phyloP scores from a whole-genome alignment of 176 grass and related monocot genomes.

The Paspalum notatum region DNA sequence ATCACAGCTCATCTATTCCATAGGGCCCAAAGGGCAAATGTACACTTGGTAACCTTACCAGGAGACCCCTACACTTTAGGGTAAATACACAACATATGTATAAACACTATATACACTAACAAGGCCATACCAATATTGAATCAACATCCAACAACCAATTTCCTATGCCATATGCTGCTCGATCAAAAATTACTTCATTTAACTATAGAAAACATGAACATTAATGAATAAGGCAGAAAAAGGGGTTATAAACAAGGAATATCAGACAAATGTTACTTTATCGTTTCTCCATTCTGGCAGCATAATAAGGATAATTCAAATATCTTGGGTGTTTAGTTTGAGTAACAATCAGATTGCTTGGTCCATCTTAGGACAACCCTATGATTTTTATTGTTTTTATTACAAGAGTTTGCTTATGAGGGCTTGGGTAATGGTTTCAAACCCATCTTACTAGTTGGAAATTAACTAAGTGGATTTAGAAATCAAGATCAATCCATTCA shows the following conservation, averaged over 20 bases:
- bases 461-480: background rate
- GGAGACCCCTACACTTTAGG: no score
- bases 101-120: no score
- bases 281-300: conserved; percentile 1
- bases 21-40: no score
- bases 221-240: background rate
- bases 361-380: background rate
- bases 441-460: background rate
- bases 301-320: background rate
- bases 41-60: no score
- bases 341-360: background rate
- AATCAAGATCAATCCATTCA: background rate
- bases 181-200: background rate
- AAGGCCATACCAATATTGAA: background rate
- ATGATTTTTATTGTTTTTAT: background rate
- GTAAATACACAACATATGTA: no score
- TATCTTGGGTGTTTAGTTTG: background rate
- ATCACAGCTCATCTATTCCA: no score
- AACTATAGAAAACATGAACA: conserved; percentile 2
- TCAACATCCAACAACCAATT: conserved; percentile 19
- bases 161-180: conserved; percentile 12
- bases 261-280: background rate
- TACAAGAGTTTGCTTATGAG: background rate
- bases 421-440: background rate
- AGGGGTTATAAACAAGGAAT: background rate